Conservation (phyloP, 2,329 filamentous ascomycete genomes). For the Myriosclerotinia duriaeana region DNA sequence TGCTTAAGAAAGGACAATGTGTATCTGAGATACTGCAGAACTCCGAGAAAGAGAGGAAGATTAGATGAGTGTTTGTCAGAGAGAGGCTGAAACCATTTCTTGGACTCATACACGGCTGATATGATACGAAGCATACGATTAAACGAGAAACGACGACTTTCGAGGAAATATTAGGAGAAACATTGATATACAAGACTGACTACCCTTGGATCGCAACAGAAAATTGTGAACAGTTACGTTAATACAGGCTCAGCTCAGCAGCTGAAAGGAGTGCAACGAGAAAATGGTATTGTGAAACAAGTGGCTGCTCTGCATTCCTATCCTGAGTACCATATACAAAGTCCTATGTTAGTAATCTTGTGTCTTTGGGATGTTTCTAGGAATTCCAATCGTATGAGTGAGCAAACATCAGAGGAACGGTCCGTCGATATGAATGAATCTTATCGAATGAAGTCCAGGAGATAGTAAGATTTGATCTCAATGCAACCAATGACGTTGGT, state of each 20-base stretch:
- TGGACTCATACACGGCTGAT: background rate
- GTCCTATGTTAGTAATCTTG: background rate
- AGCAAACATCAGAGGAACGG: background rate
- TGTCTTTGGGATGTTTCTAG: background rate
- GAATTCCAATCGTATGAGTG: background rate
- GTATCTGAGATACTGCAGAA: conserved; percentile 6
- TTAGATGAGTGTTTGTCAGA: background rate
- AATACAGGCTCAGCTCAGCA: background rate
- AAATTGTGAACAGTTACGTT: background rate
- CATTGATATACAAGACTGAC: background rate
- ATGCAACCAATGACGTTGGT: background rate
- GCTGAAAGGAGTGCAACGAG: background rate
- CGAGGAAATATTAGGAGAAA: too few relatives aligned
- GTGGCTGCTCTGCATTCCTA: conserved; percentile 1
- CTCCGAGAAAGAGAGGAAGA: background rate
- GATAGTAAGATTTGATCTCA: background rate
- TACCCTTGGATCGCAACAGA: background rate
- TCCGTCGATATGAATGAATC: background rate
- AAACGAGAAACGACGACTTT: background rate
- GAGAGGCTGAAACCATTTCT: background rate
- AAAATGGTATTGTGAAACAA: background rate
- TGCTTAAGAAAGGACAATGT: background rate
- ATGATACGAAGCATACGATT: background rate
- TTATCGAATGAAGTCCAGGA: background rate
- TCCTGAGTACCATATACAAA: background rate